Base-by-base conservation (phyloP, 495 filamentous ascomycete genomes). In the Penicillium atrosanguineum region DNA sequence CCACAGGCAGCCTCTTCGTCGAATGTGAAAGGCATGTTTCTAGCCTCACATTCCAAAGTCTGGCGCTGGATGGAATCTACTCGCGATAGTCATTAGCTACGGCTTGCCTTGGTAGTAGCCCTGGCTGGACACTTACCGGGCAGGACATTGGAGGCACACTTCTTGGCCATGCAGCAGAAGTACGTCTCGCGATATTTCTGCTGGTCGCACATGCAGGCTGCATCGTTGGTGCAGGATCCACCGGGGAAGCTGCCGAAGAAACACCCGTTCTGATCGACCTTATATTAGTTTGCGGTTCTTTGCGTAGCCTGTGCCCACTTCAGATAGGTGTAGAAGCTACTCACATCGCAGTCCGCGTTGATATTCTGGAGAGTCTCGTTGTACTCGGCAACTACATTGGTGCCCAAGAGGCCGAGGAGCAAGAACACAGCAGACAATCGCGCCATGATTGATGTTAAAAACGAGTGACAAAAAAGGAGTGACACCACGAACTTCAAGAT, bases 201-300 rank as follows among this genome's bases (percentile, higher is more conserved):
- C 23, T 50, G 37, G 25, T 50, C 48, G 26, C 48, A 50, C 48
- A 50, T 50, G 48, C 48, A 50, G 2, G 48, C 38, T 4, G 48
- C 25, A 7, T 50, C 48, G 39, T 31, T 42, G 15, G 48, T 40
- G 48, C 48, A 50, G 9, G 48, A 43, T 15, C 48, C 48, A 18
- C 36, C 36, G 7, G 28, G 7, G 15, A 50, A 43, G 48, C 23
- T 34, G 37, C 26, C 19, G 16, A 43, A 50, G 16, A 41, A 50
- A 23, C 48, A 50, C 1, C 28, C 28, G 12, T 50, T 50, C 48
- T 50, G 9, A 12, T 14, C 16, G 16, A 19, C n/a, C 5, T 23
- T 5, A 23, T 23, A 23, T 23, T 23, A 23, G 23, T 23, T 2
- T 23, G 2, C 23, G 23, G 23, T 23, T 23, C n/a, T n/a, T n/a